Percentiles rank a stretch among this genome's conserved stretches.
These are phyloP conservation scores for Amylocarpus encephaloides DNA, from an alignment of 2,329 filamentous ascomycete genomes.

Conservation along the genomic window DNA sequence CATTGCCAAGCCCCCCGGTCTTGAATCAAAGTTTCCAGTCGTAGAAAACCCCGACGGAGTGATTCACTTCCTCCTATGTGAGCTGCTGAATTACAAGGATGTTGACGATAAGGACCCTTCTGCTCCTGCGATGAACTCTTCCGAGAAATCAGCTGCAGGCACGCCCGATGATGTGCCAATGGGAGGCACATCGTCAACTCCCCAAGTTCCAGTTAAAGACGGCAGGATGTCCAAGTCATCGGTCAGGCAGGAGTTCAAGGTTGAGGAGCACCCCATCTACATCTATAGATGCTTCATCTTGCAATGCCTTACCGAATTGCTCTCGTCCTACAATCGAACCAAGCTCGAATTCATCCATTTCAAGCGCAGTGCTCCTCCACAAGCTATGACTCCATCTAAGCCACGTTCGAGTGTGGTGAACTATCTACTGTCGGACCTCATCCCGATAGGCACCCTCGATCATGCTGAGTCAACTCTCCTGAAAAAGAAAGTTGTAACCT, in stretches of 20 bases:
- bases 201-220: constrained; percentile 32
- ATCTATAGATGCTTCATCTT: constrained; percentile 94
- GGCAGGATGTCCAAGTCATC: constrained; percentile 45
- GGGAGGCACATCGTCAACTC: constrained; percentile 16
- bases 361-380: constrained; percentile 80
- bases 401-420: constrained; percentile 88
- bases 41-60: constrained; percentile 93
- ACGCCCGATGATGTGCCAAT: constrained; percentile 24
- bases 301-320: constrained; percentile 82
- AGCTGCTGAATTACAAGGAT: constrained; percentile 85
- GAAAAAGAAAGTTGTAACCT: constrained; percentile 82
- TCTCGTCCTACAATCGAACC: constrained; percentile 85
- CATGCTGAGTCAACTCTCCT: constrained; percentile 67
- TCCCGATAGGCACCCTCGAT: constrained; percentile 56
- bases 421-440: constrained; percentile 79
- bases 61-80: constrained; percentile 88
- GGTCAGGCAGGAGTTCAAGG: constrained; percentile 73
- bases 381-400: constrained; percentile 80
- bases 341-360: constrained; percentile 99
- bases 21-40: constrained; percentile 72
- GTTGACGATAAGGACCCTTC: constrained; percentile 75
- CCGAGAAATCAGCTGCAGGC: constrained; percentile 14
- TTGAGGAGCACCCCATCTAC: constrained; percentile 91
- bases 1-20: constrained; percentile 49
- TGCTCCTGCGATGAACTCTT: constrained; percentile 18